Conservation (phyloP, 1,139 yeast species). For the Kodamaea ohmeri region DNA sequence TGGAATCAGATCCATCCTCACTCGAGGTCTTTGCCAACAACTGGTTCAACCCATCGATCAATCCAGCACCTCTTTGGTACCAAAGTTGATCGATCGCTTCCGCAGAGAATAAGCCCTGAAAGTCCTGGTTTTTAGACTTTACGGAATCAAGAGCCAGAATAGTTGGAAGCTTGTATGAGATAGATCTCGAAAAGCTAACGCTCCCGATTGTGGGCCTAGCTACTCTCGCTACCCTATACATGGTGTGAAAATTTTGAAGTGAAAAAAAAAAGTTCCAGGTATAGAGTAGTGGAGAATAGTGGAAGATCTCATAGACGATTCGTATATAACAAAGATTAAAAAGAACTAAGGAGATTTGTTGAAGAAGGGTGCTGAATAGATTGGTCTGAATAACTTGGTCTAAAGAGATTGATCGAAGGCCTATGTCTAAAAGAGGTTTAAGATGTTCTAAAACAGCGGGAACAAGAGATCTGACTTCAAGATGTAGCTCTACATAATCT, state of each 20-base stretch:
- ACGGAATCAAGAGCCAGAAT: constrained; percentile 33
- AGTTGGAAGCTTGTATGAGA: constrained; percentile 31
- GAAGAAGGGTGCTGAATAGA: no score
- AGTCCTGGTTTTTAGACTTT: constrained; percentile 33
- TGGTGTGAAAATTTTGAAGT: constrained; percentile 7
- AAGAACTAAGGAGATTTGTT: background rate
- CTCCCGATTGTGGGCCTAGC: constrained; percentile 7
- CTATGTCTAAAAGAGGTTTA: no score
- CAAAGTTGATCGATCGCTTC: constrained; percentile 57
- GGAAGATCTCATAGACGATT: no score
- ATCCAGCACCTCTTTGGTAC: constrained; percentile 51
- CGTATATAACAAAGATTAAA: no score
- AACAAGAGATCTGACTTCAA: no score
- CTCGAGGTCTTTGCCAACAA: constrained; percentile 27
- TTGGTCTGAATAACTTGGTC: no score
- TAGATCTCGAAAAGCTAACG: constrained; percentile 15
- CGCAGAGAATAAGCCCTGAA: constrained; percentile 54
- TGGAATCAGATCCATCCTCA: constrained; percentile 5
- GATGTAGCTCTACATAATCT: no score
- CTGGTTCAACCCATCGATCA: constrained; percentile 48
- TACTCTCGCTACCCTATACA: constrained; percentile 15
- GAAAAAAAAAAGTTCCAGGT: background rate
- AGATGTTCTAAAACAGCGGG: no score
- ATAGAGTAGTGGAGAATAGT: background rate
- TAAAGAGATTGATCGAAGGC: no score